phyloP scores from a whole-genome alignment of 192 early-diverging fungal species.

The Chytriomyces confervae region DNA sequence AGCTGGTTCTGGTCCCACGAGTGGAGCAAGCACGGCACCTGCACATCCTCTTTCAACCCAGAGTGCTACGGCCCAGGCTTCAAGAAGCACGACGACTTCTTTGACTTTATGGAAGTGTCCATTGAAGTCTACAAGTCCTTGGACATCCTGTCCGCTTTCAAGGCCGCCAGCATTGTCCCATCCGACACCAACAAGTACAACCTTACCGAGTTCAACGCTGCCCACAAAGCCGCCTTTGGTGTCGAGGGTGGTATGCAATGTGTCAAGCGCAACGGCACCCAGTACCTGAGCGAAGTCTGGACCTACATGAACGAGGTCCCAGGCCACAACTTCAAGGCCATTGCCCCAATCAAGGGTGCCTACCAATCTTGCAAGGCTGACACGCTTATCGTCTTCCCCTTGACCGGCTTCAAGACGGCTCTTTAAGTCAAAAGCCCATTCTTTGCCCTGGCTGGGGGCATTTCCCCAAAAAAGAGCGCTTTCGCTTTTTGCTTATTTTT shows the following conservation, averaged over 20 bases:
- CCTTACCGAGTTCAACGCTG: slow-evolving; percentile 33
- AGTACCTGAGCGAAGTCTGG: slow-evolving; percentile 29
- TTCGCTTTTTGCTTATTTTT: too few relatives aligned
- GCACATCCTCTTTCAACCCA: slow-evolving; percentile 71
- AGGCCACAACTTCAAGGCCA: slow-evolving; percentile 6
- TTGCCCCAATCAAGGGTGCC: not conserved
- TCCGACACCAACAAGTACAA: slow-evolving; percentile 36
- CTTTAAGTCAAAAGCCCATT: not conserved
- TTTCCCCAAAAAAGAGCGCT: too few relatives aligned
- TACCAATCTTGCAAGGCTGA: slow-evolving; percentile 14
- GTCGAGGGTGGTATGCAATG: slow-evolving; percentile 37
- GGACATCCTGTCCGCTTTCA: slow-evolving; percentile 61
- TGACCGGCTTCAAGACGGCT: slow-evolving; percentile 10
- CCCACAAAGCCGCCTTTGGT: slow-evolving; percentile 36
- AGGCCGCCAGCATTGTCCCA: slow-evolving; percentile 51
- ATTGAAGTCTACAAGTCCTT: slow-evolving; percentile 62
- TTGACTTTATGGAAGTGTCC: slow-evolving; percentile 63
- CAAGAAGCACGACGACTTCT: slow-evolving; percentile 57
- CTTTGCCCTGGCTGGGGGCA: too few relatives aligned
- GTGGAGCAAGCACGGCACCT: slow-evolving; percentile 83
- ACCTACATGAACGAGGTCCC: slow-evolving; percentile 20
- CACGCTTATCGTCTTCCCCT: not conserved
- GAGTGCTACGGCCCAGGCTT: slow-evolving; percentile 57
- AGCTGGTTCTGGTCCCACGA: slow-evolving; percentile 83
- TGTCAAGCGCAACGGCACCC: not conserved